Conservation (phyloP, 2,329 filamentous ascomycete species). For the Monilinia laxa region DNA sequence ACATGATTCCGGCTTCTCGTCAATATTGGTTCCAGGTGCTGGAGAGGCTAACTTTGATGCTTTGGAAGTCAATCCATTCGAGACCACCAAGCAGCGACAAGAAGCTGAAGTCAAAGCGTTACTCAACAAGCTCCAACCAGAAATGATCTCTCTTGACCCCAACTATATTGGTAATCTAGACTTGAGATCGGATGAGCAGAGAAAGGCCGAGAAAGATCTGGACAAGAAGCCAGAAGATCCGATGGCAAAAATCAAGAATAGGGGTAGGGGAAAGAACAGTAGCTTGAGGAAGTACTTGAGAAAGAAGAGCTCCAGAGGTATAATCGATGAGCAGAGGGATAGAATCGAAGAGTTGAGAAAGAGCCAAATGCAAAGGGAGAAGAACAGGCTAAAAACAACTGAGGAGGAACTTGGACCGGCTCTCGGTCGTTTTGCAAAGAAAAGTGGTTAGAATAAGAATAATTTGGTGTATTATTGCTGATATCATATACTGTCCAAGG, state of each 20-base stretch:
- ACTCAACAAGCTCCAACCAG: slow-evolving; percentile 91
- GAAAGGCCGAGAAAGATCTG: slow-evolving; percentile 73
- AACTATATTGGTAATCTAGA: slow-evolving; percentile 90
- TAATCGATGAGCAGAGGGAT: slow-evolving; percentile 93
- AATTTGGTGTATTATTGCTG: not conserved
- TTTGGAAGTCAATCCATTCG: slow-evolving; percentile 91
- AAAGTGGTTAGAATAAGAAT: slow-evolving; percentile 44
- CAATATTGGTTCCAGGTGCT: slow-evolving; percentile 87
- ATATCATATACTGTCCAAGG: slow-evolving; percentile 9
- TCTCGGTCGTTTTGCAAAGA: slow-evolving; percentile 79
- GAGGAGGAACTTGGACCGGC: slow-evolving; percentile 80
- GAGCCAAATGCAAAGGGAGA: slow-evolving; percentile 64
- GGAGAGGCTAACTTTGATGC: slow-evolving; percentile 97
- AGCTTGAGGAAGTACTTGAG: slow-evolving; percentile 83
- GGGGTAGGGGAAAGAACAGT: slow-evolving; percentile 85
- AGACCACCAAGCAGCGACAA: slow-evolving; percentile 87
- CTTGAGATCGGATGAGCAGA: slow-evolving; percentile 73
- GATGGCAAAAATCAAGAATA: slow-evolving; percentile 67
- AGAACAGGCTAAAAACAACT: slow-evolving; percentile 64
- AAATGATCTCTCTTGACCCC: slow-evolving; percentile 95
- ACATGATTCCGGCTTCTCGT: slow-evolving; percentile 84
- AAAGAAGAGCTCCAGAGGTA: slow-evolving; percentile 89
- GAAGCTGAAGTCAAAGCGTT: slow-evolving; percentile 87
- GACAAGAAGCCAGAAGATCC: slow-evolving; percentile 64
- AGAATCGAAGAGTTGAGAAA: slow-evolving; percentile 80